These are phyloP conservation scores for Pulveroboletus sp. DNA, from an alignment of 768 basidiomycete genomes.

Conservation along the genomic window DNA sequence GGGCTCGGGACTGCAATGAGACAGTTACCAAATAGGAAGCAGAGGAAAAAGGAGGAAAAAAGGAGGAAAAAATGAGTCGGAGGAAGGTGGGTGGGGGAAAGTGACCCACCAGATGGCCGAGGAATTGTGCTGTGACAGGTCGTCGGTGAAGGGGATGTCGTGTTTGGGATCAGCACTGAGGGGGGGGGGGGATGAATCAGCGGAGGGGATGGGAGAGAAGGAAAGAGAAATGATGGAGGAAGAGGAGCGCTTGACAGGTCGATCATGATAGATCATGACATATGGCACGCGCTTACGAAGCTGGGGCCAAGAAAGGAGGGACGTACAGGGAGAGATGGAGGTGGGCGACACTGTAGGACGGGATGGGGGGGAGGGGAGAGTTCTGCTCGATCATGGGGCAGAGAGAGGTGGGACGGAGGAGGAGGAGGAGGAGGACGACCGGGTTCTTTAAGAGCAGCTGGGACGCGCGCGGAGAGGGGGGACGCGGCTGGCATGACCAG, in stretches of 20 bases:
- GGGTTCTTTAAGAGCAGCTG: no score
- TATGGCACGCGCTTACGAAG: constrained; percentile 24
- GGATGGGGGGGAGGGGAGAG: constrained; percentile 38
- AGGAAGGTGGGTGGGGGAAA: constrained; percentile 11
- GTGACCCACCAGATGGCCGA: constrained; percentile 44
- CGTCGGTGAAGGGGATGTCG: constrained; percentile 40
- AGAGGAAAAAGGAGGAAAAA: neutral
- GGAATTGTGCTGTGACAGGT: constrained; percentile 44
- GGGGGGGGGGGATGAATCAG: constrained; percentile 7
- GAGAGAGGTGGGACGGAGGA: no score
- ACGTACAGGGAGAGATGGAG: constrained; percentile 59
- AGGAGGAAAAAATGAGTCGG: constrained; percentile 14
- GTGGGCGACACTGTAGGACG: constrained; percentile 59
- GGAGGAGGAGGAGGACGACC: no score
- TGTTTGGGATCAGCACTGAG: constrained; percentile 38
- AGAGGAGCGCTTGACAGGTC: constrained; percentile 17
- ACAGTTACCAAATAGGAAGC: constrained; percentile 9
- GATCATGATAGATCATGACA: constrained; percentile 32
- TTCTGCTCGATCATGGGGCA: constrained; percentile 56
- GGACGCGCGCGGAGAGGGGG: constrained; percentile 1
- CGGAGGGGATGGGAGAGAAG: neutral
- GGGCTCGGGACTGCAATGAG: constrained; percentile 34
- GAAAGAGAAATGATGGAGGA: constrained; percentile 8
- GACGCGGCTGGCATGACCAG: no score
- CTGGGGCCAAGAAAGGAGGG: no score